These are phyloP conservation scores for Saccharomycopsis capsularis DNA, from an alignment of 805 yeast genomes.

Conservation along the genomic window DNA sequence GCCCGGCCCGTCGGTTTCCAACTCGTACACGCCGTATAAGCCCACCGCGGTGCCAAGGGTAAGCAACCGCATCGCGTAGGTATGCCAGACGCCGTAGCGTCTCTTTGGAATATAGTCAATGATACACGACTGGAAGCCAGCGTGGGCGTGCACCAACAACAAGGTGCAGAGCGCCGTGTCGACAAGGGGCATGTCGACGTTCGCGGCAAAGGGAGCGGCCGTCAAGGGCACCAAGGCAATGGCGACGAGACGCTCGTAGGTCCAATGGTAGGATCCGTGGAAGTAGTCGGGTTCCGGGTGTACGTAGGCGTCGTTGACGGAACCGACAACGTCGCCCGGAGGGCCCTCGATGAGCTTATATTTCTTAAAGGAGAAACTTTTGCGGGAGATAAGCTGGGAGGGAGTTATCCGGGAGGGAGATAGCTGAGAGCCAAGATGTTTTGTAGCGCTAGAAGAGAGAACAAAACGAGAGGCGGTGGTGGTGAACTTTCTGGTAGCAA, in stretches of 20 bases:
- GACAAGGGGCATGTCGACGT: constrained; percentile 42
- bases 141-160: constrained; percentile 55
- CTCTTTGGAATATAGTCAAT: constrained; percentile 72
- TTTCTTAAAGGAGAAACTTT: constrained; percentile 3
- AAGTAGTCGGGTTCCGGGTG: constrained; percentile 47
- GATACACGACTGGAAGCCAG: constrained; percentile 73
- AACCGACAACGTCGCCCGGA: constrained; percentile 65
- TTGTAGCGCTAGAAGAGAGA: not conserved
- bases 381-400: not conserved
- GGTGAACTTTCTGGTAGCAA: not conserved
- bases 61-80: constrained; percentile 50
- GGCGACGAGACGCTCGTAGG: constrained; percentile 56
- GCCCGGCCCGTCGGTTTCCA: constrained; percentile 65
- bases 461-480: too few species aligned
- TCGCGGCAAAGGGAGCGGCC: constrained; percentile 50
- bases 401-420: not conserved
- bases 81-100: constrained; percentile 62
- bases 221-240: constrained; percentile 58
- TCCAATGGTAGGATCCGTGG: constrained; percentile 73
- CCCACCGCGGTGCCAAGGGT: constrained; percentile 58
- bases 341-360: constrained; percentile 56
- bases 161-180: constrained; percentile 53
- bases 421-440: not conserved
- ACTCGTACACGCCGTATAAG: constrained; percentile 62
- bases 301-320: constrained; percentile 65